A percentile compares a stretch with the other conserved stretches of the same genome.
Evolutionary conservation across 2,329 filamentous ascomycete species (phyloP).

Genomic region (Didymella pomorum): DNA sequence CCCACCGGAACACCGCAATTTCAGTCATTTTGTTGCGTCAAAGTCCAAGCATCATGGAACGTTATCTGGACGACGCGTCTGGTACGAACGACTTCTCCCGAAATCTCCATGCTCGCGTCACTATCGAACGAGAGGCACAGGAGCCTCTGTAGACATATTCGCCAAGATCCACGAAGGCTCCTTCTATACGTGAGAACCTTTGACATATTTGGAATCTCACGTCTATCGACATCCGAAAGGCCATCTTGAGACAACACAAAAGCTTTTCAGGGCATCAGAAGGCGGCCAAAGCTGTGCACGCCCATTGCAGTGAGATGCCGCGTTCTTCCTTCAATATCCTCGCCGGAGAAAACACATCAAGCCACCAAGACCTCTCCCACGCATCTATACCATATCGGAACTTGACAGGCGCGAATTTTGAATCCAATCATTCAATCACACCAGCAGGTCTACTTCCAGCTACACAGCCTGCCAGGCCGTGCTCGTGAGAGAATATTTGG

Average conservation of each 20-base stretch:
- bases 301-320: background rate
- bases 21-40: slow-evolving; percentile 19
- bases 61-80: slow-evolving; percentile 7
- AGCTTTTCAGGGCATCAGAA: background rate
- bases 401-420: background rate
- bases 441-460: too few relatives aligned
- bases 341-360: background rate
- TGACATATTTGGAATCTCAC: background rate
- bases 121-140: background rate
- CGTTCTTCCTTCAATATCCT: background rate
- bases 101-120: background rate
- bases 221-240: background rate
- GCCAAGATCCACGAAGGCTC: background rate
- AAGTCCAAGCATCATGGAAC: background rate
- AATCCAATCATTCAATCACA: background rate
- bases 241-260: background rate
- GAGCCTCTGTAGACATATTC: background rate
- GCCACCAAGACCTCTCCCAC: background rate
- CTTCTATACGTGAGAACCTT: background rate
- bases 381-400: background rate
- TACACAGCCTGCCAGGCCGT: background rate
- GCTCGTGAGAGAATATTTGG: background rate
- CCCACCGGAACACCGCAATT: background rate
- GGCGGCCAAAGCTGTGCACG: background rate
- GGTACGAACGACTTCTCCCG: slow-evolving; percentile 1